Conservation (phyloP, 1,139 yeast species). For the Yamadazyma pseudoaaseri region DNA sequence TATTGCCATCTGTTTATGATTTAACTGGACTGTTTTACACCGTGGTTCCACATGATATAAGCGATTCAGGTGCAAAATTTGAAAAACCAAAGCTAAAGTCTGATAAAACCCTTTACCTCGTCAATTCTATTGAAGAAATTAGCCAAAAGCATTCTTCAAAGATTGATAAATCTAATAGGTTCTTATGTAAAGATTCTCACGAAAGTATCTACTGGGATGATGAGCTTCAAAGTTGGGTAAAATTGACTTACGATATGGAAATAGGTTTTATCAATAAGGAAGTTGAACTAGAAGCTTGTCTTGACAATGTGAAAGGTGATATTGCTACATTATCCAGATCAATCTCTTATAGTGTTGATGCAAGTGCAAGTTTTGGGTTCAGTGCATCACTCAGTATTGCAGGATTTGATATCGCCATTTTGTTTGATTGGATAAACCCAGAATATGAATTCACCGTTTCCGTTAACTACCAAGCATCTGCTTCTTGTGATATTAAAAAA, state of each 20-base stretch:
- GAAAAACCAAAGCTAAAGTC: not conserved
- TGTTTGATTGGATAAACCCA: constrained; percentile 5
- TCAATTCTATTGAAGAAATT: constrained; percentile 12
- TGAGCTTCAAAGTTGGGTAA: constrained; percentile 15
- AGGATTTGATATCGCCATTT: constrained; percentile 4
- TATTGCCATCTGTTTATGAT: not conserved
- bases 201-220: constrained; percentile 17
- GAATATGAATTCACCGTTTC: constrained; percentile 5
- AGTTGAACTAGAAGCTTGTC: constrained; percentile 6
- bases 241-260: constrained; percentile 4
- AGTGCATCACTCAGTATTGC: constrained; percentile 4
- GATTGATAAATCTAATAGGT: constrained; percentile 10
- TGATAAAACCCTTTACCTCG: constrained; percentile 7
- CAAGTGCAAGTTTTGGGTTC: not conserved
- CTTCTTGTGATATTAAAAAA: constrained; percentile 16
- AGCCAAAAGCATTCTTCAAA: constrained; percentile 5
- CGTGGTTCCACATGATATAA: not conserved
- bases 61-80: not conserved
- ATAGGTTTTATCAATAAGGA: not conserved
- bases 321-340: constrained; percentile 5
- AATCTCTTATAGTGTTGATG: constrained; percentile 1
- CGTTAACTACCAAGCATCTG: constrained; percentile 4
- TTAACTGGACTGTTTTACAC: not conserved
- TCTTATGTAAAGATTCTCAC: constrained; percentile 13
- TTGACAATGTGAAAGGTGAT: constrained; percentile 11